Evolutionary conservation across 2,329 filamentous ascomycete species (phyloP), one percentile per base, ranked within the genome.

Genomic region (Macrophomina pseudophaseolina): DNA sequence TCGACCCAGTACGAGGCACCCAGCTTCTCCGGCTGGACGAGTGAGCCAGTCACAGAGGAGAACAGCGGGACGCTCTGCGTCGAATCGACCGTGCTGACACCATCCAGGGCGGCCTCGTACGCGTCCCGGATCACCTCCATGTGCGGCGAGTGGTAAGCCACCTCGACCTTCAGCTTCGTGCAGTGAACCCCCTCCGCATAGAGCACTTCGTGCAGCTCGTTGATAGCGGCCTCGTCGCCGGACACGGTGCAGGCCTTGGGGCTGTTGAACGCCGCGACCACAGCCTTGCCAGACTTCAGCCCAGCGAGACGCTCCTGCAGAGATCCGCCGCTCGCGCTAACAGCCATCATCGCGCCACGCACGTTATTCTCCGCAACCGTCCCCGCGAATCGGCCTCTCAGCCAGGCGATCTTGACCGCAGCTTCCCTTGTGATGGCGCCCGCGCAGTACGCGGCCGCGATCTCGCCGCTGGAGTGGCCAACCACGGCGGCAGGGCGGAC

Each of bases 141-240:
- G 49, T 83, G 80, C 40, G 77, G 75, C 0, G 80, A 81, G 65
- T 84, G 82, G 58, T 83, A 84, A 0, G 82, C 81, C 8, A 70
- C 76, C 38, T 80, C 76, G 3, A 83, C 79, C 54, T 77, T 74
- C 1, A 85, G 75, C 9, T 72, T 65, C 0, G 79, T 73, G 2
- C 72, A 74, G 66, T 83, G 83, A 5, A 77, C 73, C 2, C 74
- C 70, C 18, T 78, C 70, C 2, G 74, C 71, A 0, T 77, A 70
- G 0, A 84, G 68, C 0, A 73, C 68, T 1, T 71, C 65, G 8
- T 75, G 69, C 0, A 74, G 68, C 51, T 76, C 72, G 0, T 74
- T 67, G 4, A 84, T 75, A 5, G 73, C 74, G 67, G 76, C 69
- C 4, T 58, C 65, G 66, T 83, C 79, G 0, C 83, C 83, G 11